A percentile compares a stretch with the other conserved stretches of the same genome.
Evolutionary conservation across 768 basidiomycete species (phyloP).

Genomic region (Tylopilus sp.): DNA sequence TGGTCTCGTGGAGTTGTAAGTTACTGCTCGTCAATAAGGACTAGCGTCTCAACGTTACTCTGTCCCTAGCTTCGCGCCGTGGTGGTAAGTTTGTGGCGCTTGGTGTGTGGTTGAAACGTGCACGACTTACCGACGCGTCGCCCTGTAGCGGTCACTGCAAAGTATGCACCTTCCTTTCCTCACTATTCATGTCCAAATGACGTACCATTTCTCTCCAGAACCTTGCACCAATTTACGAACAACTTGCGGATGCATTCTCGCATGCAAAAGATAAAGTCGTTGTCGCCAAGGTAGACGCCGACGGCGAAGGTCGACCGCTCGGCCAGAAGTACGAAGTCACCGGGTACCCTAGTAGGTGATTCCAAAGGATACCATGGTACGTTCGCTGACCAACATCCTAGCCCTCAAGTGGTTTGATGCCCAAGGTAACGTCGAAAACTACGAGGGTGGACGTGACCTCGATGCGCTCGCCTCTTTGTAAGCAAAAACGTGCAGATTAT

Average conservation of each 20-base stretch:
- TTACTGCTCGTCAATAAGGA: slow-evolving; percentile 12
- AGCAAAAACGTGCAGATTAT: slow-evolving; percentile 26
- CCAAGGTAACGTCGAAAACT: slow-evolving; percentile 62
- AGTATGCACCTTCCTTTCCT: slow-evolving; percentile 36
- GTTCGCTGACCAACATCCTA: slow-evolving; percentile 31
- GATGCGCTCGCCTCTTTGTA: slow-evolving; percentile 75
- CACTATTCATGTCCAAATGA: not conserved
- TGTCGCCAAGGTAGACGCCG: slow-evolving; percentile 91
- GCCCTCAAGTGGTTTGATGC: slow-evolving; percentile 90
- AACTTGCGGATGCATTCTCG: slow-evolving; percentile 84
- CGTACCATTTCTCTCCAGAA: slow-evolving; percentile 45
- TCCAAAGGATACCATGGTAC: not conserved
- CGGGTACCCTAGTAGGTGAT: slow-evolving; percentile 77
- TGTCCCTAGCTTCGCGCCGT: slow-evolving; percentile 69
- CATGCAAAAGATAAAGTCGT: slow-evolving; percentile 78
- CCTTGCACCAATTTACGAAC: slow-evolving; percentile 84
- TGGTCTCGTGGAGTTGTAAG: slow-evolving; percentile 89
- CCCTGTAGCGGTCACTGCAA: slow-evolving; percentile 78
- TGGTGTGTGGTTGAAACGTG: not conserved
- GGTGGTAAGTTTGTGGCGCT: slow-evolving; percentile 59
- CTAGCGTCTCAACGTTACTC: not conserved
- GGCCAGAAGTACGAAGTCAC: slow-evolving; percentile 77
- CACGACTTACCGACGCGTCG: slow-evolving; percentile 1
- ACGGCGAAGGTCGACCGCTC: slow-evolving; percentile 75
- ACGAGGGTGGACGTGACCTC: slow-evolving; percentile 78